Evolutionary conservation across 1,284 basidiomycete species (phyloP).

Genomic region (Melanopsichium pennsylvanicum): DNA sequence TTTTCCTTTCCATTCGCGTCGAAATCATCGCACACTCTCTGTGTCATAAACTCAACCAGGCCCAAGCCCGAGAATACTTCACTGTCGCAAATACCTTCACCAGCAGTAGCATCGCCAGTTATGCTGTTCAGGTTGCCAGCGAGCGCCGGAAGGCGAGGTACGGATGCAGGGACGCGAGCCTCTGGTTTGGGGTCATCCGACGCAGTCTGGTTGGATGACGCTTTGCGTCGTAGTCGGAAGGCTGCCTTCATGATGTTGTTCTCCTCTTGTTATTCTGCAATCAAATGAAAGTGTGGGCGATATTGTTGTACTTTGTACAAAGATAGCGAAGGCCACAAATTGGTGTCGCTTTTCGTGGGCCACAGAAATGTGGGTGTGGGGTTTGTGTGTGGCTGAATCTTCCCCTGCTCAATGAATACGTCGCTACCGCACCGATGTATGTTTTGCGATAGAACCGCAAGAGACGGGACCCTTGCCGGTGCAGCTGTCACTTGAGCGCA

Average conservation of each 20-base stretch:
- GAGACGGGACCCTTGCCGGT: neutral
- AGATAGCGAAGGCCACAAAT: no score
- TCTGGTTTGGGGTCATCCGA: constrained; percentile 2
- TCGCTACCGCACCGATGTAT: neutral
- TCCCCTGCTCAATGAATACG: neutral
- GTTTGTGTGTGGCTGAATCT: neutral
- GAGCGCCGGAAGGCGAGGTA: constrained; percentile 15
- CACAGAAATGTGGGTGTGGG: no score
- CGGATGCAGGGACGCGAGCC: constrained; percentile 4
- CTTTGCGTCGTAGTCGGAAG: constrained; percentile 24
- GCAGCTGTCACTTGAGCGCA: neutral
- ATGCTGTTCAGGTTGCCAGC: neutral
- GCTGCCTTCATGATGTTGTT: constrained; percentile 15
- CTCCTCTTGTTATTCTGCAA: no score
- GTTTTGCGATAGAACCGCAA: neutral
- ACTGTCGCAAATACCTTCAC: neutral
- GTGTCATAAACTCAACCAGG: constrained; percentile 13
- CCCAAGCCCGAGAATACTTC: constrained; percentile 13
- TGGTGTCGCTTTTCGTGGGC: no score
- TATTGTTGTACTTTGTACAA: no score
- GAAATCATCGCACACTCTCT: neutral
- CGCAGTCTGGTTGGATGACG: neutral
- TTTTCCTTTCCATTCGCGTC: neutral
- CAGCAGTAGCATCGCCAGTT: neutral
- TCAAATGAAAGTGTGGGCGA: no score